phyloP scores from a whole-genome alignment of 129 eudicot genomes.

The Saposhnikovia divaricata region DNA sequence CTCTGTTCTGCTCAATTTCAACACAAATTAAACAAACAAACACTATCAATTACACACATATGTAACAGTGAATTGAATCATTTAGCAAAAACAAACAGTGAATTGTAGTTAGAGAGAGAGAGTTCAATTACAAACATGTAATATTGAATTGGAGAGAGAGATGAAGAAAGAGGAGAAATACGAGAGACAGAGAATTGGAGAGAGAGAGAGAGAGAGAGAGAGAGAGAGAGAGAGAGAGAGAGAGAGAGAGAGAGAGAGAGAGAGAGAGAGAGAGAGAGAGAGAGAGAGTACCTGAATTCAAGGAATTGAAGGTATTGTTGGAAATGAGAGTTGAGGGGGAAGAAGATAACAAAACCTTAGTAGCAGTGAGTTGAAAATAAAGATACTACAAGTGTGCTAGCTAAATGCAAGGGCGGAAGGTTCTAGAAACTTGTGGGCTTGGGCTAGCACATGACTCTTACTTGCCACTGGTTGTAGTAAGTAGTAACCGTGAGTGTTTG shows the following conservation, averaged over 20 bases:
- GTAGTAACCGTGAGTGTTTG: too few relatives aligned
- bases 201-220: background rate
- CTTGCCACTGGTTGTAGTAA: too few relatives aligned
- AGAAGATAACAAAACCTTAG: background rate
- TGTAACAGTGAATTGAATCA: background rate
- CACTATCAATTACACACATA: background rate
- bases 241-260: background rate
- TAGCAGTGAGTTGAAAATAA: background rate
- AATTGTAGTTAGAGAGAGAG: background rate
- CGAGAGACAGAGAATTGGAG: background rate
- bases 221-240: background rate
- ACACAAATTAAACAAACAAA: background rate
- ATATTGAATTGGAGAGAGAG: background rate
- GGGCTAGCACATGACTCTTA: background rate
- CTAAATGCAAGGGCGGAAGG: background rate
- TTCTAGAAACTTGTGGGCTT: background rate
- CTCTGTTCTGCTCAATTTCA: background rate
- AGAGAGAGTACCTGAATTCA: background rate
- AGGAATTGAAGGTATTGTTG: background rate
- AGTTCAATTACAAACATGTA: background rate
- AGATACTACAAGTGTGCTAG: background rate
- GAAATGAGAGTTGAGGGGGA: background rate
- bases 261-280: background rate
- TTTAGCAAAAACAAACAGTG: too few relatives aligned
- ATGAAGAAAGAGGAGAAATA: background rate